Percentiles rank a stretch among this genome's conserved stretches.
phyloP scores from a whole-genome alignment of 768 basidiomycete species.

The Leccinellum rugosiceps region DNA sequence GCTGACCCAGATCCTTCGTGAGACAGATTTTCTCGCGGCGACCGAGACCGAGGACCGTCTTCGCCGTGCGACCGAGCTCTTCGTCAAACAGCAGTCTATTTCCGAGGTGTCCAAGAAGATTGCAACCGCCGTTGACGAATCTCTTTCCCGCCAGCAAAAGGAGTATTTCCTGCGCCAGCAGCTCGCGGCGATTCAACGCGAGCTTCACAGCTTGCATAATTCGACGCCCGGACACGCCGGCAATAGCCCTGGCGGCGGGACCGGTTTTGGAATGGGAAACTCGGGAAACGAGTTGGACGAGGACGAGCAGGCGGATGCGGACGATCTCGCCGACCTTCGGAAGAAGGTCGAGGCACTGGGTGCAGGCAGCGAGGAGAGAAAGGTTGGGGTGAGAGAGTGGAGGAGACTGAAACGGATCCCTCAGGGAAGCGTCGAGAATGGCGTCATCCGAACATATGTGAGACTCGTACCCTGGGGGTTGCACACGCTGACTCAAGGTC shows the following conservation, averaged over 20 bases:
- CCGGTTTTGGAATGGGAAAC: slow-evolving; percentile 26
- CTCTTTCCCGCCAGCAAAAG: slow-evolving; percentile 84
- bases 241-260: slow-evolving; percentile 7
- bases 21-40: slow-evolving; percentile 57
- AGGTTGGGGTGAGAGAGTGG: slow-evolving; percentile 81
- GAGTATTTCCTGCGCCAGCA: slow-evolving; percentile 85
- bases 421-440: slow-evolving; percentile 85
- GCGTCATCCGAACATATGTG: slow-evolving; percentile 82
- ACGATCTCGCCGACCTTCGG: slow-evolving; percentile 72
- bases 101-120: slow-evolving; percentile 82
- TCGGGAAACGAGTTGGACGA: slow-evolving; percentile 59
- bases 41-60: slow-evolving; percentile 61
- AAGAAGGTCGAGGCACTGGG: slow-evolving; percentile 73
- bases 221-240: slow-evolving; percentile 22
- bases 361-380: slow-evolving; percentile 73
- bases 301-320: slow-evolving; percentile 77
- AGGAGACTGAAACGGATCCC: slow-evolving; percentile 84
- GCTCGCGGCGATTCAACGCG: slow-evolving; percentile 73
- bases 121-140: slow-evolving; percentile 75
- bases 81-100: slow-evolving; percentile 73
- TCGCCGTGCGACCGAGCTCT: slow-evolving; percentile 62
- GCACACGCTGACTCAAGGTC: slow-evolving; percentile 9
- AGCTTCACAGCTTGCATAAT: slow-evolving; percentile 58
- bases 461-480: slow-evolving; percentile 24
- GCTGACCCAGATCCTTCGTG: slow-evolving; percentile 1